Base-by-base conservation (phyloP, 192 early-diverging fungal species). In the Podila clonocystis region DNA sequence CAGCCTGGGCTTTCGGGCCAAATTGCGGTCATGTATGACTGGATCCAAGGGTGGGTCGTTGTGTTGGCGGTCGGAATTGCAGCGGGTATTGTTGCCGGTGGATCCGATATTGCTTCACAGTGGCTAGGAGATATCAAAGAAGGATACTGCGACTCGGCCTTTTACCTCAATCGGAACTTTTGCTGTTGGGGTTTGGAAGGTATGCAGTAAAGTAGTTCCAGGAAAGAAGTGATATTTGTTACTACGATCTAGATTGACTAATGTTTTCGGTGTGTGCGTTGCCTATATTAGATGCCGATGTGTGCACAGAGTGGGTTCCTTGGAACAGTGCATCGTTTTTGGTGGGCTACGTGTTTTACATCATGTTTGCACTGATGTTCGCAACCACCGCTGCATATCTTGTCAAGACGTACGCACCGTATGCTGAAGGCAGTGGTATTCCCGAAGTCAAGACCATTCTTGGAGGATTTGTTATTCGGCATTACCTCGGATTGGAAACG, bases 361-460 rank as follows among this genome's bases (percentile, higher is more conserved):
- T 85, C 58, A 73, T 82, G 66, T 85, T 85, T 75, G 79, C 84
- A 3, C 74, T 85, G 60, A 74, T 68, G 68, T 85, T 85, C 41
- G 84, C 84, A 11, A 78, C 79, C 2, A 72, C 67, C 2, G 79
- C 84, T 22, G 65, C 82, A 17, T 70, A 86, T 68, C 85, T 88
- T 17, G 87, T 89, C 50, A 92, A 93, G 66, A 85, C 82, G 26
- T 80, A 89, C 63, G 88, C 89, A 4, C 89, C 91, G 38, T 97
- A 97, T 68, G 93, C 94, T 62, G 95, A 96, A 12, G 96, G 96
- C n/a, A 94, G 92, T n/a, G 96, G 96, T 33, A 93, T 97, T 41
- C 92, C 96, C 19, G 97, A 99, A 84, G 93, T 99, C 63, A 99
- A 99, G 79, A 95, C 94, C 19, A 97, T 97, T 49, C 74, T 98